Evolutionary conservation across 2,329 filamentous ascomycete genomes (phyloP).

Genomic region (Epichloe uncinata): DNA sequence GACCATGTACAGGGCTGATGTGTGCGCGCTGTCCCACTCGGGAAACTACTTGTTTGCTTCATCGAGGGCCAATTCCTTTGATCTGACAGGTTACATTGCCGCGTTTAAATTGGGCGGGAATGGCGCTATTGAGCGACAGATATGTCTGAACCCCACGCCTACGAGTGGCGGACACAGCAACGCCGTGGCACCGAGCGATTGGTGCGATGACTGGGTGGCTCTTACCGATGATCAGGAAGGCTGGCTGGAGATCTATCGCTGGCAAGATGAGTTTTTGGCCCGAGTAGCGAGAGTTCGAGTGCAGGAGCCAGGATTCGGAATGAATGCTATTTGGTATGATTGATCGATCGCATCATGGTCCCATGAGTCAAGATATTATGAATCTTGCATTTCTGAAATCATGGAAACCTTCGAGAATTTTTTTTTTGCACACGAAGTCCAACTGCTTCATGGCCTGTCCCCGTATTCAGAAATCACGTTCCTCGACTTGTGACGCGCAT

Average conservation of each 20-base stretch:
- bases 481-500: too few relatives aligned
- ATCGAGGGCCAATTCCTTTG: constrained; percentile 62
- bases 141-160: constrained; percentile 71
- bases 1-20: constrained; percentile 70
- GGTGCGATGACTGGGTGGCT: constrained; percentile 80
- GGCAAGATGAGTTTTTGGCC: constrained; percentile 68
- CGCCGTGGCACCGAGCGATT: constrained; percentile 71
- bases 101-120: constrained; percentile 58
- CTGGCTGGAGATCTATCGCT: constrained; percentile 77
- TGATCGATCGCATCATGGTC: background rate
- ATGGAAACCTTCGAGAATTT: too few relatives aligned
- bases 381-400: too few relatives aligned
- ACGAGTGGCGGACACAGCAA: constrained; percentile 84
- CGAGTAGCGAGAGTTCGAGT: constrained; percentile 66
- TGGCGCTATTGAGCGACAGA: constrained; percentile 63
- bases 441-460: too few relatives aligned
- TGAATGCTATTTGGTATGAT: constrained; percentile 76
- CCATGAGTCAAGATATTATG: too few relatives aligned
- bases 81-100: constrained; percentile 69
- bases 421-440: too few relatives aligned
- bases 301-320: constrained; percentile 79
- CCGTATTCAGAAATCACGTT: too few relatives aligned
- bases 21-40: constrained; percentile 58
- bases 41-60: constrained; percentile 73
- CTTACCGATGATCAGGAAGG: constrained; percentile 81